A percentile compares a stretch with the other conserved stretches of the same genome.
Conservation (phyloP, 192 early-diverging fungal species). For the Backusella australiensis region DNA sequence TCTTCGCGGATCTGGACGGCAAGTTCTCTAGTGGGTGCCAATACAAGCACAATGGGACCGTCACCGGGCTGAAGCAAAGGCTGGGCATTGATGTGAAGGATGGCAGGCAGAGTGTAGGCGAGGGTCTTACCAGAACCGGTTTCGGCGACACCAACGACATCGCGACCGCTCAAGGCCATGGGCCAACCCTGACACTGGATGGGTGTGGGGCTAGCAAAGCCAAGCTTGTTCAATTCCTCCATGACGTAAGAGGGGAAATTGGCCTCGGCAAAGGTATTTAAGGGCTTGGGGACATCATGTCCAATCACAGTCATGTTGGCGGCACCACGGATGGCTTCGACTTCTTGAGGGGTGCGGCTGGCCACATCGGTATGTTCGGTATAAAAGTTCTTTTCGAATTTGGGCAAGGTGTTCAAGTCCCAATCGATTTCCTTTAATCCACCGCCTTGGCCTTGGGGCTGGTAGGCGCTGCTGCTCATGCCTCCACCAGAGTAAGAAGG, state of each 20-base stretch:
- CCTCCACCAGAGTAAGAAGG: neutral
- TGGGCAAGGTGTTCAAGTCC: constrained; percentile 63
- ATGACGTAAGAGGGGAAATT: constrained; percentile 92
- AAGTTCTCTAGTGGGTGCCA: constrained; percentile 96
- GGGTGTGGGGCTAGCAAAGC: constrained; percentile 86
- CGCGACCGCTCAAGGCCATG: constrained; percentile 93
- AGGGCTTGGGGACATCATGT: constrained; percentile 84
- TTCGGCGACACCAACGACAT: constrained; percentile 89
- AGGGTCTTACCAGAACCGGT: constrained; percentile 95
- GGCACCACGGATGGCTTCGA: constrained; percentile 72
- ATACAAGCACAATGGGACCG: constrained; percentile 93
- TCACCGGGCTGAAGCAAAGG: constrained; percentile 89
- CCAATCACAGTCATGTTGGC: constrained; percentile 88
- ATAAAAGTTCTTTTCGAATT: constrained; percentile 98
- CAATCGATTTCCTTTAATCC: constrained; percentile 63
- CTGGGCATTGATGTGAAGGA: constrained; percentile 98
- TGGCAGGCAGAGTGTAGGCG: constrained; percentile 91
- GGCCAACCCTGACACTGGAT: constrained; percentile 99
- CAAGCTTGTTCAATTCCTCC: constrained; percentile 78
- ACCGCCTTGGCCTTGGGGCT: constrained; percentile 41
- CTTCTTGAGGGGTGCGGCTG: constrained; percentile 63
- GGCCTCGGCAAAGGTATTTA: constrained; percentile 86
- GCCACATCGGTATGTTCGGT: constrained; percentile 75
- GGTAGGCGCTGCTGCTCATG: neutral
- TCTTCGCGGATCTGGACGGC: constrained; percentile 97